A percentile compares a stretch with the other conserved stretches of the same genome.
Conservation (phyloP, 1,284 basidiomycete species). For the Leccinum fuscescens region DNA sequence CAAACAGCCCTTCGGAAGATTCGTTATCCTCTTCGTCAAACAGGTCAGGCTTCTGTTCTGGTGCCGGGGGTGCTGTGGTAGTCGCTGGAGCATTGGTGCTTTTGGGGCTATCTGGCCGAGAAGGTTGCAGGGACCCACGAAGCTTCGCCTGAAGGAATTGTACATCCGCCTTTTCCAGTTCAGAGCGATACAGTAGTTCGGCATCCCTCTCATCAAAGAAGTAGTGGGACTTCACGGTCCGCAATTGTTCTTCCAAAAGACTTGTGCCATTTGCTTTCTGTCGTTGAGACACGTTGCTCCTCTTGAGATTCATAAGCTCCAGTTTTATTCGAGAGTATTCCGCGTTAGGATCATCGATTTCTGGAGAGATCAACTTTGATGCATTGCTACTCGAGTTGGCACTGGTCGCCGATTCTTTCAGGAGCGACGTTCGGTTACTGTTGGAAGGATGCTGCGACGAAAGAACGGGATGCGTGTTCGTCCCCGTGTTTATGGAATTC, state of each 20-base stretch:
- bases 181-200: slow-evolving; percentile 54
- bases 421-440: slow-evolving; percentile 19
- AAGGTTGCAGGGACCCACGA: slow-evolving; percentile 34
- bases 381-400: slow-evolving; percentile 15
- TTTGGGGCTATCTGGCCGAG: slow-evolving; percentile 1
- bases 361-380: slow-evolving; percentile 34
- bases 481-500: slow-evolving; percentile 31
- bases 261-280: slow-evolving; percentile 7
- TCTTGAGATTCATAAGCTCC: slow-evolving; percentile 45
- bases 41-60: slow-evolving; percentile 36
- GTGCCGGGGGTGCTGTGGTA: neutral
- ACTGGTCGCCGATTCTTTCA: slow-evolving; percentile 12
- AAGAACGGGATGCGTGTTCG: slow-evolving; percentile 40
- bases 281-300: neutral
- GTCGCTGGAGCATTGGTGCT: slow-evolving; percentile 2
- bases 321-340: slow-evolving; percentile 64
- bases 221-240: slow-evolving; percentile 62
- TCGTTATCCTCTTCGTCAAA: slow-evolving; percentile 52
- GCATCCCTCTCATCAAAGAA: slow-evolving; percentile 76
- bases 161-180: slow-evolving; percentile 55
- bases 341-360: slow-evolving; percentile 56
- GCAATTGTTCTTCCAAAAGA: slow-evolving; percentile 52
- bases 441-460: slow-evolving; percentile 25
- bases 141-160: slow-evolving; percentile 54
- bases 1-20: slow-evolving; percentile 68